phyloP scores from a whole-genome alignment of 106 monocot genomes.

The Ottelia alismoides region DNA sequence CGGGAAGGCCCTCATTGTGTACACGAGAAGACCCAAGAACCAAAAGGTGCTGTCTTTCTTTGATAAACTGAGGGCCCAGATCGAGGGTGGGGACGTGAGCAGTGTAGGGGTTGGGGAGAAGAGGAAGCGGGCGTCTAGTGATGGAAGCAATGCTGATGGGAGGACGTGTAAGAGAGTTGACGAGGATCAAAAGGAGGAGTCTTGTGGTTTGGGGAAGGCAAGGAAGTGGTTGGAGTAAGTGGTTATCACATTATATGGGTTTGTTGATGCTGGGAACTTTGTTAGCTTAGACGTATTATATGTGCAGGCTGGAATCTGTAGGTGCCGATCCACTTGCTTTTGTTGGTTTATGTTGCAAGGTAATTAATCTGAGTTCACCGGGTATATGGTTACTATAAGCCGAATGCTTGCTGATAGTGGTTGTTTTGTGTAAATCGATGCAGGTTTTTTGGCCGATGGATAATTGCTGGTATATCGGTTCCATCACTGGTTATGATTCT shows the following conservation, averaged over 20 bases:
- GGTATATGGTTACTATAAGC: too few relatives aligned
- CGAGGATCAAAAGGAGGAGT: background rate
- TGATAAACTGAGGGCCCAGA: too few relatives aligned
- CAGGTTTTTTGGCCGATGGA: slow-evolving; percentile 98
- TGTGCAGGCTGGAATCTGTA: slow-evolving; percentile 48
- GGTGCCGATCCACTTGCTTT: slow-evolving; percentile 62
- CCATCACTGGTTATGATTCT: slow-evolving; percentile 38
- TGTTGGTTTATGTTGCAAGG: slow-evolving; percentile 88
- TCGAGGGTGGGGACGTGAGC: too few relatives aligned
- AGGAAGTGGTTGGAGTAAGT: background rate
- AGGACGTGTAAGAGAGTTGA: background rate
- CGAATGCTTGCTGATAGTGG: too few relatives aligned
- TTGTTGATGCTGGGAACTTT: background rate
- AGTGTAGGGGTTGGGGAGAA: background rate
- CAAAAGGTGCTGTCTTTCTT: too few relatives aligned
- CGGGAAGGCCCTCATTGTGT: too few relatives aligned
- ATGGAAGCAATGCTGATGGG: background rate
- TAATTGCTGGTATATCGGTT: slow-evolving; percentile 77
- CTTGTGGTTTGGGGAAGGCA: background rate
- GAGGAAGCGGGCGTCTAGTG: background rate
- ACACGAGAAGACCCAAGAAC: too few relatives aligned
- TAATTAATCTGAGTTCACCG: too few relatives aligned
- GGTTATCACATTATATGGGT: too few relatives aligned
- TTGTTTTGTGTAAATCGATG: background rate
- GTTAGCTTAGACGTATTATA: background rate